Evolutionary conservation across 2,329 filamentous ascomycete species (phyloP).

Genomic region (Aspergillus amoenus): DNA sequence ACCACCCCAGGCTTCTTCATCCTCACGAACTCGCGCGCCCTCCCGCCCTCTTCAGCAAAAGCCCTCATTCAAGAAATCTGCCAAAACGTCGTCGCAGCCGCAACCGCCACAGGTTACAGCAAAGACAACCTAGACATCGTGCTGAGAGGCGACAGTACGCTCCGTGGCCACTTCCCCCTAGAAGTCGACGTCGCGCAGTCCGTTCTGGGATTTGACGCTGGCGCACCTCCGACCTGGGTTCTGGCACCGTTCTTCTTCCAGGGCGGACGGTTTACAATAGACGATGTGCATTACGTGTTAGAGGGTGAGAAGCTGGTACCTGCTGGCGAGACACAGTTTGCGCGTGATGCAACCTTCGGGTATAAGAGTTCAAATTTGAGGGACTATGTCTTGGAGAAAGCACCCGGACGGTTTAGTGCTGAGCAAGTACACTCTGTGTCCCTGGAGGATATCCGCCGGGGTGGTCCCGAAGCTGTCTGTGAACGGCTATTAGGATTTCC

Average conservation of each 20-base stretch:
- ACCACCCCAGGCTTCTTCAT: constrained; percentile 57
- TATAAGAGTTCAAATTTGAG: constrained; percentile 55
- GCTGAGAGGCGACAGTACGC: constrained; percentile 57
- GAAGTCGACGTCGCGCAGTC: constrained; percentile 54
- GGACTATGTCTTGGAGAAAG: constrained; percentile 58
- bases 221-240: constrained; percentile 47
- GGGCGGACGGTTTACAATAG: constrained; percentile 57
- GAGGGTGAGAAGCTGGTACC: constrained; percentile 52
- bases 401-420: constrained; percentile 40
- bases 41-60: constrained; percentile 51
- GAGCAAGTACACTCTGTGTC: constrained; percentile 47
- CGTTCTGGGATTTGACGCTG: constrained; percentile 48
- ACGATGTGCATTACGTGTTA: constrained; percentile 59
- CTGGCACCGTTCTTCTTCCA: constrained; percentile 61
- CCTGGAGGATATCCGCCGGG: constrained; percentile 49
- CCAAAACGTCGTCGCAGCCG: constrained; percentile 48
- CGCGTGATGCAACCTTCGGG: constrained; percentile 58
- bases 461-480: constrained; percentile 46
- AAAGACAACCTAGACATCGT: constrained; percentile 53
- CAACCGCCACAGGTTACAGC: constrained; percentile 31
- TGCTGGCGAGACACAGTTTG: constrained; percentile 56
- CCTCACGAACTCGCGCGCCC: constrained; percentile 59
- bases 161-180: constrained; percentile 58
- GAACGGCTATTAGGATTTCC: constrained; percentile 40
- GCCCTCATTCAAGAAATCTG: constrained; percentile 54